Conservation (phyloP, 73 alveolate genomes). For the Paramecium tetraurelia region DNA sequence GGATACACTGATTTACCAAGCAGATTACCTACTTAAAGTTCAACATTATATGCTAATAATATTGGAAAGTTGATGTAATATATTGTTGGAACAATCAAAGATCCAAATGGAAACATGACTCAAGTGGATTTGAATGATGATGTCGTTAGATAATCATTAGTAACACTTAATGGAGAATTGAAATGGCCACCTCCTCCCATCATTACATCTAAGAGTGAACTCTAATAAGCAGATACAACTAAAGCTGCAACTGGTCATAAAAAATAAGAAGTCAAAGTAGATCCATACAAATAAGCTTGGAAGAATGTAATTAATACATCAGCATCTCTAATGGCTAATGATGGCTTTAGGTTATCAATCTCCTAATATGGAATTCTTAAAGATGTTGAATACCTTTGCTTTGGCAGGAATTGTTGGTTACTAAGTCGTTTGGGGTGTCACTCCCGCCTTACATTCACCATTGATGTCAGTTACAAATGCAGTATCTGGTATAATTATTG, state of each 20-base stretch:
- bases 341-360: constrained; percentile 51
- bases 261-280: constrained; percentile 24
- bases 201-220: constrained; percentile 13
- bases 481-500: constrained; percentile 80
- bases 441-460: constrained; percentile 87
- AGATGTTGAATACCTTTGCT: constrained; percentile 67
- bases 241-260: neutral
- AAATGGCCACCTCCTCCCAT: constrained; percentile 70
- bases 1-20: constrained; percentile 84
- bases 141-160: constrained; percentile 51
- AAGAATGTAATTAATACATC: constrained; percentile 31
- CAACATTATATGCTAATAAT: constrained; percentile 76
- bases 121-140: constrained; percentile 64
- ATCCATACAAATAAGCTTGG: constrained; percentile 53
- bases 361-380: constrained; percentile 48
- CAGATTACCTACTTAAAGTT: constrained; percentile 68
- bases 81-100: constrained; percentile 73
- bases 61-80: constrained; percentile 68
- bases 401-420: constrained; percentile 80
- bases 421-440: constrained; percentile 84
- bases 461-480: constrained; percentile 89
- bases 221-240: neutral
- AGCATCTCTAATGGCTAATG: constrained; percentile 1
- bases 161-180: constrained; percentile 58
- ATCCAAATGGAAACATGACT: neutral